phyloP scores from a whole-genome alignment of 257 asterid species.

The Nicotiana undulata region DNA sequence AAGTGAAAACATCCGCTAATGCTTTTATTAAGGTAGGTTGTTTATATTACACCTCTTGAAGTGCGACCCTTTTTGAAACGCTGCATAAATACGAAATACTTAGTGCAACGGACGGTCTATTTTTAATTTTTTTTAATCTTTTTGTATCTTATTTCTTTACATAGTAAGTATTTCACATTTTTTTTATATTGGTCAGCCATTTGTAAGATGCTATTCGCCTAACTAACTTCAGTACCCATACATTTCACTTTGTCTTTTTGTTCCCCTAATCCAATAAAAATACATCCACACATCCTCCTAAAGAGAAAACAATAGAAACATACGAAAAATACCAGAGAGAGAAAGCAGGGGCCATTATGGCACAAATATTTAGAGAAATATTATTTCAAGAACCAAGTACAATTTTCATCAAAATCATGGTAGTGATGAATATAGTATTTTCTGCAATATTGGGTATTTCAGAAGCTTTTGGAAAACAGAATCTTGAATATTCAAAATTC shows the following conservation, averaged over 20 bases:
- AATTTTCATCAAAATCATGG: neutral
- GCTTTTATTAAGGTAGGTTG: rapidly evolving
- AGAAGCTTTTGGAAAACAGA: neutral
- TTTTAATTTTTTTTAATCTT: no score
- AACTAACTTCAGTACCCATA: neutral
- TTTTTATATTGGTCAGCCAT: neutral
- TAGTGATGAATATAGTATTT: neutral
- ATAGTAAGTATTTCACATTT: neutral
- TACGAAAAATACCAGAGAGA: neutral
- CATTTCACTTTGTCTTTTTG: neutral
- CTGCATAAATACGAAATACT: no score
- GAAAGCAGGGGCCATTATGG: neutral
- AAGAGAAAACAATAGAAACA: neutral
- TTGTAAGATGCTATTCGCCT: neutral
- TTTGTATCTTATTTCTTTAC: no score
- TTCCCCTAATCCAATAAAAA: neutral
- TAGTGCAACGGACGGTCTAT: no score
- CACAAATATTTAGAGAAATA: neutral
- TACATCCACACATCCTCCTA: neutral
- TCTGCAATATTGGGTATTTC: neutral
- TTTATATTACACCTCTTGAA: no score
- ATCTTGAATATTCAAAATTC: conserved; percentile 3
- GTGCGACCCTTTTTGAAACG: no score
- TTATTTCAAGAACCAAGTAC: neutral
- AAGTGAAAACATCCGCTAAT: no score